These are phyloP conservation scores for Symmetrospora coprosmae DNA, from an alignment of 768 basidiomycete genomes.

Conservation along the genomic window DNA sequence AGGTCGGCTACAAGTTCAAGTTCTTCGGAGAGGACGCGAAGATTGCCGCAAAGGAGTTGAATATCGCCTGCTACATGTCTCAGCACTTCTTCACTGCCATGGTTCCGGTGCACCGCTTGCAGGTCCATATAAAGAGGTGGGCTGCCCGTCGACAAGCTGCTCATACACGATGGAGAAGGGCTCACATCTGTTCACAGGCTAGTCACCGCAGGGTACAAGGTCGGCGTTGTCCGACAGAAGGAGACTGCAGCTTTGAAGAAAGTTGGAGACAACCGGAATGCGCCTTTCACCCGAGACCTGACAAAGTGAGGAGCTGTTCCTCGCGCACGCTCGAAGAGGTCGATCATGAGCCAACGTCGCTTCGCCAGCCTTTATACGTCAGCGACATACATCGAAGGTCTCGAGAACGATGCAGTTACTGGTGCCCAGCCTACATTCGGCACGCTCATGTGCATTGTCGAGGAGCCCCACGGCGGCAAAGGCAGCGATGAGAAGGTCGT, in stretches of 20 bases:
- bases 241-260: slow-evolving; percentile 86
- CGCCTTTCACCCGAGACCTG: slow-evolving; percentile 58
- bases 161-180: neutral
- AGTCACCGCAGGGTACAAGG: slow-evolving; percentile 62
- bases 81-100: slow-evolving; percentile 63
- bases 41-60: slow-evolving; percentile 50
- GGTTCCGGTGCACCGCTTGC: slow-evolving; percentile 53
- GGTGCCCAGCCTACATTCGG: slow-evolving; percentile 43
- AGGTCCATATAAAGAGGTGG: slow-evolving; percentile 28
- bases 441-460: slow-evolving; percentile 62
- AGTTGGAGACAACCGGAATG: slow-evolving; percentile 56
- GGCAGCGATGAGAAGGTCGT: slow-evolving; percentile 42
- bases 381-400: slow-evolving; percentile 61
- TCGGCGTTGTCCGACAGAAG: slow-evolving; percentile 65
- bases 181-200: slow-evolving; percentile 42
- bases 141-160: neutral
- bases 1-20: slow-evolving; percentile 32
- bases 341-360: too few species aligned
- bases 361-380: slow-evolving; percentile 17
- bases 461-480: slow-evolving; percentile 42
- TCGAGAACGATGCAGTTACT: slow-evolving; percentile 36
- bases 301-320: slow-evolving; percentile 46
- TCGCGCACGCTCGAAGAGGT: too few species aligned
- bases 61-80: slow-evolving; percentile 48
- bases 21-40: slow-evolving; percentile 76